Base-by-base conservation (phyloP, 73 alveolate species). In the Tetrahymena borealis region DNA sequence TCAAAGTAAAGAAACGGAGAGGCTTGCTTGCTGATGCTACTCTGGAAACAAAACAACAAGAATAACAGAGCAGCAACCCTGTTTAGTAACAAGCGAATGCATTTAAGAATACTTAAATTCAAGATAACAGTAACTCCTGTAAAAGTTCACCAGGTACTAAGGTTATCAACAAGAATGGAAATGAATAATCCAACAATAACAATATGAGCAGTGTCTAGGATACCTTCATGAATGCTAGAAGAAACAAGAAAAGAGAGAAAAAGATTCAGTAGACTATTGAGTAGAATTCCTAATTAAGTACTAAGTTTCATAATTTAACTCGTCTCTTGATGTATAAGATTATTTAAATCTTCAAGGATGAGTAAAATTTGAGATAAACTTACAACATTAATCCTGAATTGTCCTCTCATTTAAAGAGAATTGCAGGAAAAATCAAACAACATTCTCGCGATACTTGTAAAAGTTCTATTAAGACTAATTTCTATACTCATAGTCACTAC, bases 11-110 rank as follows among this genome's bases (percentile, higher is more conserved):
- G 85, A 60, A 60, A 60, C 85, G 85, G 85, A 60, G 85, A 24
- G 85, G 85, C 11, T 24, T 24, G 0, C 36, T 6, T 60, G 33
- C 1, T 20, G 28, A 24, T 60, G 85, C 85, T 60, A 32, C 85
- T 60, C 85, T 60, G 85, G 85, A 60, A 60, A 32, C n/a, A 60
- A 10, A 15, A n/a, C 10, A 18, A 20, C 28, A 32, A 60, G 85
- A 60, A 60, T 24, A 60, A n/a, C 85, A 60, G 85, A 60, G 85
- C 85, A 60, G 85, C 85, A 60, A 35, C 85, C 85, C 85, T 35
- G 85, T 60, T 18, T 60, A 24, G 13, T 24, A 20, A 60, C 85
- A 32, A 13, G n/a, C 2, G 10, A 60, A 60, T 60, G 38, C n/a
- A n/a, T n/a, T n/a, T n/a, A n/a, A n/a, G n/a, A n/a, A 60, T 60